These are phyloP conservation scores for Lotmaria passim DNA, from an alignment of 208 protist genomes.

Conservation along the genomic window DNA sequence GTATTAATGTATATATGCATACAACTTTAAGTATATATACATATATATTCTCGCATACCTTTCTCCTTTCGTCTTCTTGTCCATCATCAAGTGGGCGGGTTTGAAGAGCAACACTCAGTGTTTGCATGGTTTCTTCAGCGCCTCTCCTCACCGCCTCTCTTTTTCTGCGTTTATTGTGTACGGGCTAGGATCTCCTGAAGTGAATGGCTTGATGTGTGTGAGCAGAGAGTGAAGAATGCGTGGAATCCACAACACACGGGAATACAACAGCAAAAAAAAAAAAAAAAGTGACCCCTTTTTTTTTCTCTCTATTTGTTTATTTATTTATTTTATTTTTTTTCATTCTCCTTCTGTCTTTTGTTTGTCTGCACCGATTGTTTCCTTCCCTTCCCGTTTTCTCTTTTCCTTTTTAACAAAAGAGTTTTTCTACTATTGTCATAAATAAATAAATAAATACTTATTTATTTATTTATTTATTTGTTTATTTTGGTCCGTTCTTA, in stretches of 20 bases:
- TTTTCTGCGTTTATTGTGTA: slow-evolving; percentile 8
- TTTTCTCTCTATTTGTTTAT: slow-evolving; percentile 23
- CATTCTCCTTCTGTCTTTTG: neutral
- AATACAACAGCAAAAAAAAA: neutral
- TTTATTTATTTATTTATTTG: too few species aligned
- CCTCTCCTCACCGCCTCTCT: slow-evolving; percentile 19
- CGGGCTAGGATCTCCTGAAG: too few species aligned
- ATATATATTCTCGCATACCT: too few species aligned
- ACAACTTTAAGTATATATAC: neutral
- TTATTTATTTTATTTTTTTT: slow-evolving; percentile 19
- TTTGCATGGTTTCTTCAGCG: neutral
- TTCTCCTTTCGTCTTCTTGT: too few species aligned
- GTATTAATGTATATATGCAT: neutral
- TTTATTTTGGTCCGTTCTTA: too few species aligned
- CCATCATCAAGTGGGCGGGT: too few species aligned
- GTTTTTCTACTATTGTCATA: too few species aligned
- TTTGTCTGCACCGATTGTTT: too few species aligned
- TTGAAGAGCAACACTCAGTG: neutral
- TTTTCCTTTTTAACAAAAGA: too few species aligned
- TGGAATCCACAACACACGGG: neutral
- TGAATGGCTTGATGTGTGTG: neutral
- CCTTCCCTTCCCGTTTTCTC: too few species aligned
- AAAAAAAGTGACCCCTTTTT: slow-evolving; percentile 1
- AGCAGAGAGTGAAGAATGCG: neutral
- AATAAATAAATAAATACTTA: too few species aligned